Evolutionary conservation across 495 filamentous ascomycete species (phyloP), one percentile per base, ranked within the genome.

Genomic region (Margaritispora aquatica): DNA sequence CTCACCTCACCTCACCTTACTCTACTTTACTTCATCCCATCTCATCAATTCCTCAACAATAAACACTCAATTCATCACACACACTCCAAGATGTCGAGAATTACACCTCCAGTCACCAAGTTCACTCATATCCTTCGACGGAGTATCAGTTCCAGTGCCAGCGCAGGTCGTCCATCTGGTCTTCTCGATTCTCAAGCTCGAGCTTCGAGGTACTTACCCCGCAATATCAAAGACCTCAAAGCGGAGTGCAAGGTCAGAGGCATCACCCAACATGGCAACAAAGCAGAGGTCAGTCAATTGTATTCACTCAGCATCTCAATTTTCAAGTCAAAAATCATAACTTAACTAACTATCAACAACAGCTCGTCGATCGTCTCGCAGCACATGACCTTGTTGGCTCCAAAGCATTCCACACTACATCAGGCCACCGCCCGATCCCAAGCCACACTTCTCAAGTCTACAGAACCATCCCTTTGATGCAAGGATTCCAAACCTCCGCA

Each of bases 1-100:
- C 59, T 59, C 55, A 64, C 69, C 38, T 71, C 67, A 15, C 67
- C 53, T 24, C 58, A 66, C 21, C 73, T 62, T 63, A 71, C 66
- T 51, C 57, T 44, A 60, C 59, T 54, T 22, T 66, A 68, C 38
- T 65, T 58, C 46, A 66, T 55, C 34, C 69, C 63, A 20, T 64
- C 23, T 26, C 26, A 44, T 49, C 44, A 58, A 44, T n/a, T 44
- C 38, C 38, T 44, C 38, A 44, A 44, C 38, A 44, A 44, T 50
- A 5, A 19, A 3, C 47, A 5, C 5, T 22, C 8, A 5, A 50
- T 50, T 24, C 24, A 23, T 3, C 23, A 7, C 47, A 50, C 47
- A n/a, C 47, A 24, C 7, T n/a, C 47, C 11, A 31, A 36, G 27
- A 67, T 67, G 65, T 64, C 61, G 11, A 51, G 65, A 63, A 26